Evolutionary conservation across 495 filamentous ascomycete genomes (phyloP), one percentile per base, ranked within the genome.

Genomic region (Cercophora sp.): DNA sequence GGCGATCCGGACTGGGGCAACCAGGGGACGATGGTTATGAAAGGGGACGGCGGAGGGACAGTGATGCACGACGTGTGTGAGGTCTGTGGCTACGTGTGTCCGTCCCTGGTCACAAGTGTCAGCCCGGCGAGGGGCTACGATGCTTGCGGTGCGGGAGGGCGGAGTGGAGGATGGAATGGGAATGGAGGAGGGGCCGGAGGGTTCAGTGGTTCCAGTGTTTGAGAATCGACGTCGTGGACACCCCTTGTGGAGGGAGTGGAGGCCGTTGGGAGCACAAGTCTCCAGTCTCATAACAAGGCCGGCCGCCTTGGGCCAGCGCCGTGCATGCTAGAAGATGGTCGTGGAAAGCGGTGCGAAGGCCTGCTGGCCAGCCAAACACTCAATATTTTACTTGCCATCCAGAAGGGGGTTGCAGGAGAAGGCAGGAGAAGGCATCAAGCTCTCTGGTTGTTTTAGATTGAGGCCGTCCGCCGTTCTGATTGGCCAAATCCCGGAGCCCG

Each of bases 191-290:
- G 48, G 37, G 48, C 11, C 5, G 45, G 19, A 25, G 47, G 39
- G 32, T 36, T 43, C 56, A 64, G 44, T 68, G 61, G 66, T 57
- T 55, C 63, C 52, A 62, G 61, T 63, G 66, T 68, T 66, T 68
- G 63, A 68, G 59, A 47, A 59, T 60, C 54, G 55, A 36, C 50
- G 57, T 55, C 57, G 60, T 67, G 61, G 60, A 57, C 59, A 57
- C 34, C 56, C 27, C n/a, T n/a, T n/a, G n/a, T n/a, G n/a, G n/a
- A n/a, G n/a, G n/a, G 56, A 48, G 57, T 58, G 60, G 63, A 65
- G 59, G 57, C 15, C 52, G 26, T 15, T 47, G 20, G 49, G 53
- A 27, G 50, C 51, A 48, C 16, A 22, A 47, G 16, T 27, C n/a
- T 23, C 40, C 23, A 52, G 49, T 43, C 15, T 48, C 19, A 48